Conservation (phyloP, 345 rosid genomes). For the Camelina laxa region DNA sequence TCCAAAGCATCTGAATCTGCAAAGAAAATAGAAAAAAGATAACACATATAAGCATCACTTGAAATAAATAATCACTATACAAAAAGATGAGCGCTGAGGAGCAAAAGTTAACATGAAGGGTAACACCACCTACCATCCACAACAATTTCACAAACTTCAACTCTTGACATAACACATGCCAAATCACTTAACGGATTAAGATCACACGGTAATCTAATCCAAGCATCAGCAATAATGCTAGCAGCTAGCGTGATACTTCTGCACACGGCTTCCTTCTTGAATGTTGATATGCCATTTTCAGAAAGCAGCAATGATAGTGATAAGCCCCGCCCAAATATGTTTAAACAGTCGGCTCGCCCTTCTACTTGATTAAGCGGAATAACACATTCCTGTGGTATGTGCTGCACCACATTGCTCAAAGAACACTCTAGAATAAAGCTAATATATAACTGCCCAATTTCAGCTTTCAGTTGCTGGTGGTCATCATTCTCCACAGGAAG, state of each 20-base stretch:
- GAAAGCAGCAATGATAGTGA: slow-evolving; percentile 53
- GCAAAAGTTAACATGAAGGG: slow-evolving; percentile 19
- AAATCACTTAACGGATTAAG: slow-evolving; percentile 45
- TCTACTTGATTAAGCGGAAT: slow-evolving; percentile 59
- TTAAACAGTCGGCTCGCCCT: slow-evolving; percentile 52
- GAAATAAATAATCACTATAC: slow-evolving; percentile 4
- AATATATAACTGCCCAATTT: slow-evolving; percentile 60
- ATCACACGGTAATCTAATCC: slow-evolving; percentile 80
- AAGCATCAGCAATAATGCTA: slow-evolving; percentile 65
- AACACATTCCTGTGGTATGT: slow-evolving; percentile 59
- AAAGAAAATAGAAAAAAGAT: slow-evolving; percentile 29
- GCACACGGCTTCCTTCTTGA: slow-evolving; percentile 42
- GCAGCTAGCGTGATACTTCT: slow-evolving; percentile 54
- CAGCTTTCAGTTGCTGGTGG: slow-evolving; percentile 58
- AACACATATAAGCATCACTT: slow-evolving; percentile 23
- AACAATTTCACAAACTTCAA: slow-evolving; percentile 59
- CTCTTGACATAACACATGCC: slow-evolving; percentile 69
- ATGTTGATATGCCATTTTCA: slow-evolving; percentile 49
- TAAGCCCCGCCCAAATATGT: slow-evolving; percentile 73
- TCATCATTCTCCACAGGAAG: slow-evolving; percentile 59
- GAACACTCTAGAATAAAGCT: slow-evolving; percentile 51
- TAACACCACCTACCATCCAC: slow-evolving; percentile 64
- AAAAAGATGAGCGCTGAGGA: slow-evolving; percentile 15
- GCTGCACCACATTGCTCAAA: slow-evolving; percentile 49
- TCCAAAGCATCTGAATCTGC: slow-evolving; percentile 58